phyloP scores from a whole-genome alignment of 768 basidiomycete genomes.

The Ramaria sp. region DNA sequence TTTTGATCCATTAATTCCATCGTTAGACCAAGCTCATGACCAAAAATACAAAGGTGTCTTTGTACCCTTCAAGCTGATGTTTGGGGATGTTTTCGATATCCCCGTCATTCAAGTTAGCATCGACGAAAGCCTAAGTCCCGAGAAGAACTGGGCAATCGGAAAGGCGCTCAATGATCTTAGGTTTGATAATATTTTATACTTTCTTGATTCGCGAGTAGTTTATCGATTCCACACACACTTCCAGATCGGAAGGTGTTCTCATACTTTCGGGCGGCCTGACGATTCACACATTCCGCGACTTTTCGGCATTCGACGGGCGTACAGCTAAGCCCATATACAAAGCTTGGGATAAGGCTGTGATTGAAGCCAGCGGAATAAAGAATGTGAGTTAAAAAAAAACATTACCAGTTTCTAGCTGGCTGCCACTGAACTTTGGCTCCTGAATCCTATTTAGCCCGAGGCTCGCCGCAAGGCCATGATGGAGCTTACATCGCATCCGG shows the following conservation, averaged over 20 bases:
- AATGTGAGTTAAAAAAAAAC: constrained; percentile 44
- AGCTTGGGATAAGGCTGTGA: constrained; percentile 48
- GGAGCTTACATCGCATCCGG: constrained; percentile 41
- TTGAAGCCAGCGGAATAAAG: constrained; percentile 37
- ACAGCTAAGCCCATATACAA: constrained; percentile 38
- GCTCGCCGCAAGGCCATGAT: constrained; percentile 46
- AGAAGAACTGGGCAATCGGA: constrained; percentile 55
- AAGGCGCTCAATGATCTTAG: constrained; percentile 48
- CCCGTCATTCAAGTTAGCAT: constrained; percentile 68
- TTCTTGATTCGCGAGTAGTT: neutral
- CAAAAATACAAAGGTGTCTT: constrained; percentile 37
- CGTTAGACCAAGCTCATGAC: neutral
- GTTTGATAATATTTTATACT: constrained; percentile 22
- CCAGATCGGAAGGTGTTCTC: constrained; percentile 53
- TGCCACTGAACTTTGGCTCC: neutral
- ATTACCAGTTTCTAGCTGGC: constrained; percentile 4
- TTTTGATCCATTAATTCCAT: neutral
- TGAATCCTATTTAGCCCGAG: constrained; percentile 25
- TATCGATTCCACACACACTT: neutral
- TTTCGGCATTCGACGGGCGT: constrained; percentile 35
- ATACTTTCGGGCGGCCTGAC: constrained; percentile 63
- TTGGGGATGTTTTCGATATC: constrained; percentile 52
- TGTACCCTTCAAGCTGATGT: constrained; percentile 71
- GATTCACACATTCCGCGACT: constrained; percentile 55
- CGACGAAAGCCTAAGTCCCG: constrained; percentile 45